A percentile compares a stretch with the other conserved stretches of the same genome.
phyloP scores from a whole-genome alignment of 1,284 basidiomycete genomes.

The Ceraceosorus guamensis region DNA sequence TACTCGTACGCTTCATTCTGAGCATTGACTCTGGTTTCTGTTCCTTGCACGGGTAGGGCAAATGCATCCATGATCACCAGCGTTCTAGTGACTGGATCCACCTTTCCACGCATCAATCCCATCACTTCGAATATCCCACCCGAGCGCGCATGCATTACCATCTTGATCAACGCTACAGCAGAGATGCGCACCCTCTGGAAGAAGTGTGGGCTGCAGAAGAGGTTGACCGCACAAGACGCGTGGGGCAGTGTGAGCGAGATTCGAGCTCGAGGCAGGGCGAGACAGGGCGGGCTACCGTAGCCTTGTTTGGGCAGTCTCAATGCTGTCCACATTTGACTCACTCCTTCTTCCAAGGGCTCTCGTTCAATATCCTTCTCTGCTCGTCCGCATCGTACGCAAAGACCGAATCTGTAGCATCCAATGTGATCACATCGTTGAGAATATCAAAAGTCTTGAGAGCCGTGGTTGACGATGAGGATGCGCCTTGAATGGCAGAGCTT shows the following conservation, averaged over 20 bases:
- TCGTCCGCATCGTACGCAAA: slow-evolving; percentile 62
- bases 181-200: slow-evolving; percentile 93
- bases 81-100: slow-evolving; percentile 74
- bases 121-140: slow-evolving; percentile 97
- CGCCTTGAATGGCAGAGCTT: too few relatives aligned
- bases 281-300: slow-evolving; percentile 12
- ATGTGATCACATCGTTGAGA: slow-evolving; percentile 61
- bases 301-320: not conserved
- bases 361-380: slow-evolving; percentile 64
- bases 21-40: slow-evolving; percentile 95
- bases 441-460: slow-evolving; percentile 78
- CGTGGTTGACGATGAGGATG: slow-evolving; percentile 41
- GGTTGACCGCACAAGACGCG: not conserved
- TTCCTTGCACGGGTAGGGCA: slow-evolving; percentile 94
- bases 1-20: slow-evolving; percentile 94
- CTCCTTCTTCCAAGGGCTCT: slow-evolving; percentile 82
- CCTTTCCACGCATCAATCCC: slow-evolving; percentile 98
- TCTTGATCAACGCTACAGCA: slow-evolving; percentile 91
- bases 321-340: slow-evolving; percentile 47
- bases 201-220: slow-evolving; percentile 65
- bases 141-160: slow-evolving; percentile 97
- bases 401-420: slow-evolving; percentile 33
- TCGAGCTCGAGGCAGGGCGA: not conserved
- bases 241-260: not conserved
- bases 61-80: slow-evolving; percentile 80